A percentile compares a stretch with the other conserved stretches of the same genome.
These are phyloP conservation scores for Mucor irregularis DNA, from an alignment of 371 early-diverging fungal species.

Conservation along the genomic window DNA sequence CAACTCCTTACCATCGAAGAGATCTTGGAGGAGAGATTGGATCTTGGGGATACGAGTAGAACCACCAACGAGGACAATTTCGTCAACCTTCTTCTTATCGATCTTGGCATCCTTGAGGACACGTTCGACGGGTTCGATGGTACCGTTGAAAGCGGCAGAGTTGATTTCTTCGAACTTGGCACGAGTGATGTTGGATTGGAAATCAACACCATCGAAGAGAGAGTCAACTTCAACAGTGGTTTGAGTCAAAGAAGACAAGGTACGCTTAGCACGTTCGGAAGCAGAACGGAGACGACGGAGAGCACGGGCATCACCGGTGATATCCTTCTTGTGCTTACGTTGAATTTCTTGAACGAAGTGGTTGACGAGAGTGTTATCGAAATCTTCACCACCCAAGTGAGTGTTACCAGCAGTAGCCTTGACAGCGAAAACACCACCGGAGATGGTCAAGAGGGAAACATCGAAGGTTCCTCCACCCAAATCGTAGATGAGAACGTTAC, in stretches of 20 bases:
- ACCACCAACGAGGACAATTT: conserved; percentile 99
- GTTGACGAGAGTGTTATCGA: conserved; percentile 87
- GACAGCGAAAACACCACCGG: conserved; percentile 91
- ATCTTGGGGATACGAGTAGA: conserved; percentile 99
- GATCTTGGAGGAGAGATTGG: conserved; percentile 95
- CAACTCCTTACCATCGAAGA: conserved; percentile 85
- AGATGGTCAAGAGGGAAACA: conserved; percentile 90
- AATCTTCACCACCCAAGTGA: conserved; percentile 98
- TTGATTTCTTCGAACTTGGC: conserved; percentile 94
- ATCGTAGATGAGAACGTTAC: conserved; percentile 91
- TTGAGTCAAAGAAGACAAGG: conserved; percentile 84
- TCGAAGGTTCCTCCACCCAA: conserved; percentile 97
- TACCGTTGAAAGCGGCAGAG: conserved; percentile 81
- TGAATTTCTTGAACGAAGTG: conserved; percentile 86
- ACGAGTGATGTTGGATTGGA: conserved; percentile 89
- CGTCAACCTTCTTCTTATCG: conserved; percentile 90
- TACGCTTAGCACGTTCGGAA: conserved; percentile 97
- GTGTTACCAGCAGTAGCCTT: conserved; percentile 97
- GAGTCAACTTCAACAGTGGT: conserved; percentile 92
- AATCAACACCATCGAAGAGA: conserved; percentile 87
- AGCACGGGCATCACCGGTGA: conserved; percentile 84
- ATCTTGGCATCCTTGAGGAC: conserved; percentile 92
- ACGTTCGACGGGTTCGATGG: conserved; percentile 81
- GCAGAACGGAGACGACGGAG: conserved; percentile 93
- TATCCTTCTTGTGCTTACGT: conserved; percentile 80